Evolutionary conservation across 768 basidiomycete species (phyloP).

Genomic region (Cystobasidium tubakii): DNA sequence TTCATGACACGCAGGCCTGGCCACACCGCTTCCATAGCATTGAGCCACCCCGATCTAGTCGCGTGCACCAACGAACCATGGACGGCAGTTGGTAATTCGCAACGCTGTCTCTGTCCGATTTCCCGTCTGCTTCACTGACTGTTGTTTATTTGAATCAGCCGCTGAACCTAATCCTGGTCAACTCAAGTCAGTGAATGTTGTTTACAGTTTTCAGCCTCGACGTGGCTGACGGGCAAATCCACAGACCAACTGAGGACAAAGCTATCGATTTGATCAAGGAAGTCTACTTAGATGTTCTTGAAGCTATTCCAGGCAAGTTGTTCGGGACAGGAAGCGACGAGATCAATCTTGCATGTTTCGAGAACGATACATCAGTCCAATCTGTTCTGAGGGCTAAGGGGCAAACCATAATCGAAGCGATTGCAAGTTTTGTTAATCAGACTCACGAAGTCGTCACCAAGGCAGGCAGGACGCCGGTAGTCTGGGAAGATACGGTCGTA

Average conservation of each 20-base stretch:
- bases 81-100: conserved; percentile 36
- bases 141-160: conserved; percentile 29
- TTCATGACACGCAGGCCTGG: conserved; percentile 66
- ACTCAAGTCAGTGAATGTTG: conserved; percentile 58
- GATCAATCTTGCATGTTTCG: conserved; percentile 51
- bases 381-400: conserved; percentile 55
- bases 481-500: conserved; percentile 64
- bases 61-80: conserved; percentile 58
- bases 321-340: conserved; percentile 73
- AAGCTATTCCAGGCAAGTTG: conserved; percentile 57
- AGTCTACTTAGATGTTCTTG: conserved; percentile 53
- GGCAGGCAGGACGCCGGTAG: conserved; percentile 67
- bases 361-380: conserved; percentile 59
- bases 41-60: conserved; percentile 65
- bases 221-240: conserved; percentile 56
- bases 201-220: too few relatives aligned
- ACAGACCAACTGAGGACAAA: not conserved
- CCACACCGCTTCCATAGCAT: conserved; percentile 64
- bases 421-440: conserved; percentile 59
- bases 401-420: conserved; percentile 60
- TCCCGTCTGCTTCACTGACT: not conserved
- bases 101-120: not conserved
- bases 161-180: conserved; percentile 73
- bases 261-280: not conserved
- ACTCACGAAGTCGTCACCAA: conserved; percentile 59